phyloP scores from a whole-genome alignment of 768 basidiomycete genomes.

The Sarcodon aspratus region DNA sequence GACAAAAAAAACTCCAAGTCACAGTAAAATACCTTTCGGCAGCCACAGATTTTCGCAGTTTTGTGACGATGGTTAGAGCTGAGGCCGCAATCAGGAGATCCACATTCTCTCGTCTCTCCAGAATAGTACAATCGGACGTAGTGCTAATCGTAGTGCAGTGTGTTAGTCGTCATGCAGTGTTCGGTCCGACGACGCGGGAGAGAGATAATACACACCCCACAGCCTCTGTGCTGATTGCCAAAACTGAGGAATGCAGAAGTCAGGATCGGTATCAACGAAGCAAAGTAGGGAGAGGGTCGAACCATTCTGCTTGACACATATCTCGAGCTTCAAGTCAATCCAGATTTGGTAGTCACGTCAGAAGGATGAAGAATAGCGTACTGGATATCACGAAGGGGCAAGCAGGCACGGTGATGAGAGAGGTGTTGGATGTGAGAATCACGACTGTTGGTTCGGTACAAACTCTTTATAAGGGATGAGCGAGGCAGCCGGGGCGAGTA shows the following conservation, averaged over 20 bases:
- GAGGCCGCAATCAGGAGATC: conserved; percentile 33
- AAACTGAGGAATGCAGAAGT: conserved; percentile 6
- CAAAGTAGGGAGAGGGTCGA: conserved; percentile 1
- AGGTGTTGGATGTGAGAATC: no score
- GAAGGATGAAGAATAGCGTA: no score
- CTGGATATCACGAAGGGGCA: no score
- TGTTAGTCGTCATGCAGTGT: neutral
- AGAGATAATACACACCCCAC: conserved; percentile 9
- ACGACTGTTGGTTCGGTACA: no score
- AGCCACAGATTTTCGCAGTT: conserved; percentile 45
- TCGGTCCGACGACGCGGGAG: neutral
- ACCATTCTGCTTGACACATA: conserved; percentile 18
- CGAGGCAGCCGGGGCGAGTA: no score
- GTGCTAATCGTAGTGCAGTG: conserved; percentile 31
- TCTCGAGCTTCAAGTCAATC: neutral
- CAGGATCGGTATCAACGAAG: neutral
- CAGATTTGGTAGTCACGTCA: no score
- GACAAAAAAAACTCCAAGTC: neutral
- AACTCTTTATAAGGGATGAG: no score
- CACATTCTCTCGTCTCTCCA: conserved; percentile 47
- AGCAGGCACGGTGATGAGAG: no score
- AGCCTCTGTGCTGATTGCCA: conserved; percentile 16
- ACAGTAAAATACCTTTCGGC: conserved; percentile 25
- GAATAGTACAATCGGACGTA: conserved; percentile 54
- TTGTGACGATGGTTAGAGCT: conserved; percentile 51